Conservation (phyloP, 805 yeast species). For the Candida broadrunensis region DNA sequence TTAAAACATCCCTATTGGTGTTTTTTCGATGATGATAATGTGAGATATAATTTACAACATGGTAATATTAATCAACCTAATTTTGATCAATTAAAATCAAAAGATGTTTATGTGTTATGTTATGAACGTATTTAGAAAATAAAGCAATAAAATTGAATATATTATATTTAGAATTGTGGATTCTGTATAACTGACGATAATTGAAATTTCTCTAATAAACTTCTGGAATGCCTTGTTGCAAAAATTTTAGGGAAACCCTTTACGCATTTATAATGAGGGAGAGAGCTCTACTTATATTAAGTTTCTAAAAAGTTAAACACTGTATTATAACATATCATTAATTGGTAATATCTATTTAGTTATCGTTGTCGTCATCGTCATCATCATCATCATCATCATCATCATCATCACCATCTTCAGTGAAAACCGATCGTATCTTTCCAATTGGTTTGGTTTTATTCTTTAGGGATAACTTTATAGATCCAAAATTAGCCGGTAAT, state of each 20-base stretch:
- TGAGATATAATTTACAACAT: constrained; percentile 42
- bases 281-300: too few species aligned
- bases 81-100: constrained; percentile 39
- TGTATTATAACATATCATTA: too few species aligned
- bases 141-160: background rate
- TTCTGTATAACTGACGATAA: too few species aligned
- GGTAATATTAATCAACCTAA: constrained; percentile 40
- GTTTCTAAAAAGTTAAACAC: too few species aligned
- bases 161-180: too few species aligned
- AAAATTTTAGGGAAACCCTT: background rate
- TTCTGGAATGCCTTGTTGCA: background rate
- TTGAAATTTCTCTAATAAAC: too few species aligned
- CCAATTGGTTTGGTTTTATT: constrained; percentile 7
- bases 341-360: too few species aligned
- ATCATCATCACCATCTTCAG: constrained; percentile 8
- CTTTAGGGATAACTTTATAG: constrained; percentile 17
- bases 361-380: too few species aligned
- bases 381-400: constrained; percentile 3
- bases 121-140: constrained; percentile 44
- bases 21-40: constrained; percentile 70
- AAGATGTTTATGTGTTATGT: constrained; percentile 68
- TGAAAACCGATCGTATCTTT: constrained; percentile 8
- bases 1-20: constrained; percentile 58
- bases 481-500: constrained; percentile 10
- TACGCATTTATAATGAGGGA: too few species aligned